These are phyloP conservation scores for Metarhizium album DNA, from an alignment of 2,329 filamentous ascomycete species.

Conservation along the genomic window DNA sequence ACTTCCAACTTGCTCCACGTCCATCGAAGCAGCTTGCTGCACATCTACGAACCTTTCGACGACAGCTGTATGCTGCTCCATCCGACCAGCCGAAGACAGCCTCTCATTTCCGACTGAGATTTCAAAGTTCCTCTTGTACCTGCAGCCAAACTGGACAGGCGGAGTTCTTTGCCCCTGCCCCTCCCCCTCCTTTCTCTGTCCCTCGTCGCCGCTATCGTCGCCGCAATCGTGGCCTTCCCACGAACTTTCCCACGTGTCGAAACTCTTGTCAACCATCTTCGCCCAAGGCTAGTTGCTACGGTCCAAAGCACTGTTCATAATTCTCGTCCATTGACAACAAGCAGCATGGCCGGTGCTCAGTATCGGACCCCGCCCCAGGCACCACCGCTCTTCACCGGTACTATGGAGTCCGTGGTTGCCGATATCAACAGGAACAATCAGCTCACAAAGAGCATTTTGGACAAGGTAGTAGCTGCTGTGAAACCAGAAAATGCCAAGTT, in stretches of 20 bases:
- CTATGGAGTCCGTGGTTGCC: conserved; percentile 54
- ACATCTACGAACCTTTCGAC: neutral
- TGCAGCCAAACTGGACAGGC: conserved; percentile 16
- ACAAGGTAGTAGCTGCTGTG: conserved; percentile 56
- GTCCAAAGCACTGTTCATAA: conserved; percentile 15
- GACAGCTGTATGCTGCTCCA: neutral
- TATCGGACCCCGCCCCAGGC: conserved; percentile 67
- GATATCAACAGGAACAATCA: conserved; percentile 59
- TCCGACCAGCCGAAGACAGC: neutral
- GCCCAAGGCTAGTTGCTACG: conserved; percentile 19
- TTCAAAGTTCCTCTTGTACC: neutral
- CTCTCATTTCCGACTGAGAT: neutral
- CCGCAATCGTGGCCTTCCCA: conserved; percentile 57
- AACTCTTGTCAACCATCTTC: conserved; percentile 46
- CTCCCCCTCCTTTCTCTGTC: conserved; percentile 33
- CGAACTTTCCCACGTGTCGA: conserved; percentile 48
- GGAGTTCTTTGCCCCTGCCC: conserved; percentile 10
- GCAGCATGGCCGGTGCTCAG: conserved; percentile 53
- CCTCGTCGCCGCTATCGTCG: conserved; percentile 44
- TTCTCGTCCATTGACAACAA: conserved; percentile 29
- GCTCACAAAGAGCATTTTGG: conserved; percentile 49
- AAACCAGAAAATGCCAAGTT: conserved; percentile 42
- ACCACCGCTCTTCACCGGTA: conserved; percentile 67
- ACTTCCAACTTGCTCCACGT: neutral
- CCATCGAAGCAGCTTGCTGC: neutral